Evolutionary conservation across 2,329 filamentous ascomycete genomes (phyloP).

Genomic region (Fusarium euwallaceae): DNA sequence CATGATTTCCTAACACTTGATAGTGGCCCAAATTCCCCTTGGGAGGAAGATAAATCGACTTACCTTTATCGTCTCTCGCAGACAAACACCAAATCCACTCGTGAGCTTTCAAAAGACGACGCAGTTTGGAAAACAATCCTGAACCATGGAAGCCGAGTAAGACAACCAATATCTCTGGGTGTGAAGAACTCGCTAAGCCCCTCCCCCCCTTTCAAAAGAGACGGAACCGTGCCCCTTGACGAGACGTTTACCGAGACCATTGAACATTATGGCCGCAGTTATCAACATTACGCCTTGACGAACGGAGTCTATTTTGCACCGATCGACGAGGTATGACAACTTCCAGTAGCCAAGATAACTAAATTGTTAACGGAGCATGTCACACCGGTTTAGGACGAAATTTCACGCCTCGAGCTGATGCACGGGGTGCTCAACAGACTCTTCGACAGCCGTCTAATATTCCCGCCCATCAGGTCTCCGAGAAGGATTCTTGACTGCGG

Average conservation of each 20-base stretch:
- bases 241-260: slow-evolving; percentile 70
- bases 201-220: slow-evolving; percentile 51
- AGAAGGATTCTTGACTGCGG: slow-evolving; percentile 78
- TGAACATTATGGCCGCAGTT: slow-evolving; percentile 72
- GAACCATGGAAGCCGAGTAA: slow-evolving; percentile 52
- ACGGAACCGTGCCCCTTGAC: slow-evolving; percentile 68
- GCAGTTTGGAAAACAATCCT: slow-evolving; percentile 12
- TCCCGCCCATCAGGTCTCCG: slow-evolving; percentile 72
- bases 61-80: slow-evolving; percentile 27
- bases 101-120: slow-evolving; percentile 16
- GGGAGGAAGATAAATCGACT: slow-evolving; percentile 28
- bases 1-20: slow-evolving; percentile 46
- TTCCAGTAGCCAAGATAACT: not conserved
- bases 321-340: slow-evolving; percentile 73
- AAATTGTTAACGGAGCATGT: slow-evolving; percentile 22
- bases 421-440: slow-evolving; percentile 72
- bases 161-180: slow-evolving; percentile 25
- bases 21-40: slow-evolving; percentile 43
- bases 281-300: slow-evolving; percentile 75
- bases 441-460: slow-evolving; percentile 77
- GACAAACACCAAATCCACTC: slow-evolving; percentile 12
- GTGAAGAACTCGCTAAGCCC: slow-evolving; percentile 41
- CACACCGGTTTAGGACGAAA: slow-evolving; percentile 70
- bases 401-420: slow-evolving; percentile 72
- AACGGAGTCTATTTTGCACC: slow-evolving; percentile 76